Base-by-base conservation (phyloP, 352 stramenopile species). In the Thraustotheca clavata region DNA sequence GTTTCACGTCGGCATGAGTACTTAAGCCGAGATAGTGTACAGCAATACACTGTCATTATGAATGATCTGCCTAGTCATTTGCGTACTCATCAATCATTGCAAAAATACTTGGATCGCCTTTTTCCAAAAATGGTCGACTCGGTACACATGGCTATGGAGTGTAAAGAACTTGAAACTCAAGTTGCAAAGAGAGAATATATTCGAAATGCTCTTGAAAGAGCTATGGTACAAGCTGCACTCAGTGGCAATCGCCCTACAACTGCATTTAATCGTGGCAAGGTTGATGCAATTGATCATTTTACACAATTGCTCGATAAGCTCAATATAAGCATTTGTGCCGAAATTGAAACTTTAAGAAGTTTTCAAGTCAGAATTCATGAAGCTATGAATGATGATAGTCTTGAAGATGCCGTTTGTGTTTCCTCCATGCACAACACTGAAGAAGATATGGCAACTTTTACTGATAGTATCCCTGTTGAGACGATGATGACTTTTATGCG, bases 11-110 rank as follows among this genome's bases (percentile, higher is more conserved):
- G 81, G 41, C 83, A 93, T 47, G 76, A 89, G 66, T 91, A 89
- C 54, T 76, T 93, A 69, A 63, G 73, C 22, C 73, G 77, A 54
- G 75, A 85, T 39, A 60, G 67, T 41, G 35, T 79, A 47, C 78
- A 90, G 68, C 83, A 93, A 71, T 91, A 93, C 71, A 83, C 80
- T 29, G 70, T 93, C 47, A 71, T 89, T 33, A 67, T 93, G n/a
- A 89, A 90, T 55, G 83, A 77, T 1, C 68, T 93, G 11, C 83
- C 83, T n/a, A 71, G 73, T 8, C 76, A 89, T 39, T 69, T 93
- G 7, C 79, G 79, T 60, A 91, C 81, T 20, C 76, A 84, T 43
- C 76, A 90, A 55, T 87, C 80, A 29, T 70, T 93, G 46, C 74
- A 73, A 32, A 91, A 89, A 65, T 93, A 90, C 62, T 54, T 93